These are phyloP conservation scores for Cryptosporidium muris DNA, from an alignment of 169 alveolate genomes.

Conservation along the genomic window DNA sequence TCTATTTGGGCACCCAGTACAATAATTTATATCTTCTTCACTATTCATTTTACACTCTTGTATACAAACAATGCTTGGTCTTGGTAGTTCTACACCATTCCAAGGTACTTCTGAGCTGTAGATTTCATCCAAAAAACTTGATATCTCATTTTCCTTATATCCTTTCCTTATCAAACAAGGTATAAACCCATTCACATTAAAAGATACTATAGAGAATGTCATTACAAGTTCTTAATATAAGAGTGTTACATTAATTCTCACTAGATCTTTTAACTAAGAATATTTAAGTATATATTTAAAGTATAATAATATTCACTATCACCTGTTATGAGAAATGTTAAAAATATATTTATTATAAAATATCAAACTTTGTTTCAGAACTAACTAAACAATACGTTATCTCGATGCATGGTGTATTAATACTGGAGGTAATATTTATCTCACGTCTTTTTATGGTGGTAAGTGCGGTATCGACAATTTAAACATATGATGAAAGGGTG, in stretches of 20 bases:
- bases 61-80: constrained; percentile 35
- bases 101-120: background rate
- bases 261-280: background rate
- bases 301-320: background rate
- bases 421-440: too few species aligned
- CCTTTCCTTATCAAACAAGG: constrained; percentile 34
- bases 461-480: too few species aligned
- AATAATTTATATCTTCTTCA: constrained; percentile 19
- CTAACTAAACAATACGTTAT: too few species aligned
- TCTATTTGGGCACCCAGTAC: constrained; percentile 26
- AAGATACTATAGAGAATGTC: constrained; percentile 6
- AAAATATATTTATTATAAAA: background rate
- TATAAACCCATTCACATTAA: constrained; percentile 52
- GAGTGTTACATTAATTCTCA: background rate
- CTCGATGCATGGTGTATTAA: too few species aligned
- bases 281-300: background rate
- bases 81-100: background rate
- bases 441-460: too few species aligned
- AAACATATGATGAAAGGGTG: too few species aligned
- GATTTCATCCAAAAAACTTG: constrained; percentile 13
- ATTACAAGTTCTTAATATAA: background rate
- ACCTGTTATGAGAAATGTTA: background rate
- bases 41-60: constrained; percentile 57
- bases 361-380: background rate
- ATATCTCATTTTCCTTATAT: constrained; percentile 12